Evolutionary conservation across 164 flowering plant species (phyloP).

Genomic region (Tetrastigma voinierianum): DNA sequence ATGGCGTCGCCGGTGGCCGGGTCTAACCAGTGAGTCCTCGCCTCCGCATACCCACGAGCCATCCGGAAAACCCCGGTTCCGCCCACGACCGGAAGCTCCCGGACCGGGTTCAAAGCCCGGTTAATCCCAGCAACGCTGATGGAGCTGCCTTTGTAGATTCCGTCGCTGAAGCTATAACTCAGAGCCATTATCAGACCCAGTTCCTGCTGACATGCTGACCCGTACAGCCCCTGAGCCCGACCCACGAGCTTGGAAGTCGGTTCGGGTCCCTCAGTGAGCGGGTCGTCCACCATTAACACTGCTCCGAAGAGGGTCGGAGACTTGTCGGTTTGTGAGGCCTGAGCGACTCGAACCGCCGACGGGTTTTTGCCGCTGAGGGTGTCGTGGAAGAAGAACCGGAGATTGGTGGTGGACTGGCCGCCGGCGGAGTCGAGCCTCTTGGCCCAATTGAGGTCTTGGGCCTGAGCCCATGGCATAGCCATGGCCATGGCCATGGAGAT

Average conservation of each 20-base stretch:
- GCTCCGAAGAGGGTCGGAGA: conserved; percentile 23
- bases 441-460: background rate
- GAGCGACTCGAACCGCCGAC: conserved; percentile 26
- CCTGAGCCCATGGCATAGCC: too few species aligned
- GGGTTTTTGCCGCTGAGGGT: conserved; percentile 44
- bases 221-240: conserved; percentile 32
- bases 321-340: conserved; percentile 5
- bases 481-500: too few species aligned
- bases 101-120: conserved; percentile 10
- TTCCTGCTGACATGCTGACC: conserved; percentile 15
- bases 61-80: conserved; percentile 26
- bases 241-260: conserved; percentile 30
- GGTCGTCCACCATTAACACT: conserved; percentile 27
- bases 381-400: conserved; percentile 67
- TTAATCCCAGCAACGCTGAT: conserved; percentile 26
- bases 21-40: conserved; percentile 12
- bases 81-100: conserved; percentile 31
- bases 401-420: conserved; percentile 20
- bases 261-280: conserved; percentile 29
- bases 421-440: background rate
- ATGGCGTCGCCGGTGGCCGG: conserved; percentile 18
- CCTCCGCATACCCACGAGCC: conserved; percentile 24
- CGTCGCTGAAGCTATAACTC: conserved; percentile 22
- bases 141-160: conserved; percentile 31
- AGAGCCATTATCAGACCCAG: conserved; percentile 13